Base-by-base conservation (phyloP, 495 filamentous ascomycete genomes). In the Penicillium nucicola region DNA sequence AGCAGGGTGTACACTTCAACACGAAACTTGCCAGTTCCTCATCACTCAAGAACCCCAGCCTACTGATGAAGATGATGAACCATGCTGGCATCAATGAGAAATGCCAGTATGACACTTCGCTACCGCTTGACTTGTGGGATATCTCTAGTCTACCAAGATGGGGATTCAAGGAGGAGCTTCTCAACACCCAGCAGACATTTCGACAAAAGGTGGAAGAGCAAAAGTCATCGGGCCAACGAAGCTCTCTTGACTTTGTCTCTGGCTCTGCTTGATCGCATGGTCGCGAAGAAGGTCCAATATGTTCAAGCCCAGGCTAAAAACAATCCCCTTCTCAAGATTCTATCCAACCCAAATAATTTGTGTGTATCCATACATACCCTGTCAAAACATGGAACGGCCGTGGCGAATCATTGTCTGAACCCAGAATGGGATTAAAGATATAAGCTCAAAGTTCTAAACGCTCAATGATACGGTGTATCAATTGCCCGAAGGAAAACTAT, bases 1-100 rank as follows among this genome's bases (percentile, higher is more conserved):
- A 82, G 44, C 83, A 89, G 56, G 89, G 88, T 3, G 74, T 90
- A 25, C 95, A 98, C 70, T 97, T 98, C 76, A 97, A 98, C 65
- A 76, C 84, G 50, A 87, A 89, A 43, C 75, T 97, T 1, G 82
- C 85, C 17, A 74, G 72, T 34, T 88, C 86, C 2, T 71, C 82
- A 1, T 84, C 87, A 0, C 70, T 96, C 33, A 84, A 82, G 42
- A 96, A 97, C 61, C 93, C 93, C 18, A 86, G 81, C 25, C 70
- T 96, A 14, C 71, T 88, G 50, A 79, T 83, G 33, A 92, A 92
- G 55, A 77, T 97, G 62, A 83, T 91, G 71, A 77, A 76, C 6
- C 96, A 93, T 71, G 86, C 86, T 5, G 90, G 87, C 4, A 76
- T 97, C 36, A 75, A 79, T 49, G 75, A 80, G 38, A 63, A 70